Evolutionary conservation across 2,329 filamentous ascomycete species (phyloP), one percentile per base, ranked within the genome.

Genomic region (Colletotrichum endophyticum): DNA sequence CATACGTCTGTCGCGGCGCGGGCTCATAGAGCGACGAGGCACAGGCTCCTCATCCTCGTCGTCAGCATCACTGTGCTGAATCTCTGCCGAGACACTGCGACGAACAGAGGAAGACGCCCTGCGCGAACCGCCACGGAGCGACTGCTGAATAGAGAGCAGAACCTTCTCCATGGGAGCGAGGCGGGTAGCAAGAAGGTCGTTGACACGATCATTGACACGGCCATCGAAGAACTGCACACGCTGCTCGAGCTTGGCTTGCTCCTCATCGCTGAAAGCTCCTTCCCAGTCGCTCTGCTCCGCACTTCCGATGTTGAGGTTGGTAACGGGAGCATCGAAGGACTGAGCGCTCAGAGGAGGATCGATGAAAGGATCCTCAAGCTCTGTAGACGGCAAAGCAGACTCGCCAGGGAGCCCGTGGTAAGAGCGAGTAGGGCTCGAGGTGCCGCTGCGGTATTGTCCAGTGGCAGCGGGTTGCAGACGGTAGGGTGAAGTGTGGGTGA

Each of bases 241-340:
- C 70, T 93, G 92, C 78, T 95, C 92, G 72, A 99, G 88, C 84
- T 98, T 98, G 67, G 92, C 91, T 75, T 98, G 95, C 81, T 98
- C 95, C 39, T 94, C 93, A 22, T 95, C 95, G 12, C 94, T 94
- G 77, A 98, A 93, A 63, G 94, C 92, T 82, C 94, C 94, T 81
- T 98, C 96, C 97, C 97, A 99, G 84, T 99, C 96, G 82, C 96
- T 98, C 76, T 93, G 91, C 28, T 94, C 92, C 19, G 93, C 87
- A 77, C 91, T 92, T 32, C 91, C 90, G 76, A 89, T 90, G 80
- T 93, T 92, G 71, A 95, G 88, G 70, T 91, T 91, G 77, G 92
- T 91, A 34, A 95, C 86, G 68, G 90, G 89, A 27, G 91, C 89
- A 49, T 91, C 88, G 61, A 89, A 88, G 2, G 87, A 89, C 62